Evolutionary conservation across 768 basidiomycete genomes (phyloP), one percentile per base, ranked within the genome.

Genomic region (Leccinum broughii): DNA sequence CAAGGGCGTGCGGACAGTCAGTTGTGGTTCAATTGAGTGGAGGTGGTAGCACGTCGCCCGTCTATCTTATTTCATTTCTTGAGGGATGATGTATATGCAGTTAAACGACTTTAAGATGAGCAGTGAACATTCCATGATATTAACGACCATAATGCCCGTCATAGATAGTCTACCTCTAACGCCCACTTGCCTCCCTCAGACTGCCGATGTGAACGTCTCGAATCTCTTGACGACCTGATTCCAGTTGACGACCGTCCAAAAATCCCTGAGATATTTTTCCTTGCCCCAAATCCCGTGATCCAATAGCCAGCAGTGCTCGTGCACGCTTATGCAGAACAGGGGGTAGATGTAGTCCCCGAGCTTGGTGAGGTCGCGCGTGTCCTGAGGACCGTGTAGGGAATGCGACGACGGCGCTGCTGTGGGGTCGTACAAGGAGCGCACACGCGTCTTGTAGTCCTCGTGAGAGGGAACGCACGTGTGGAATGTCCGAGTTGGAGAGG

Each of bases 281-380:
- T 92, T 91, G 26, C 94, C 93, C 91, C 92, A 94, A 5, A 96
- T 83, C 5, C 93, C 93, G 64, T 89, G 93, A 41, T 90, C 91
- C 22, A 89, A 87, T 68, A 96, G 79, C 92, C 93, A 96, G 28
- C 89, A 88, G 65, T 93, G 93, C 72, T 94, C 92, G 65, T 93
- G 84, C 5, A 92, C 83, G 48, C 87, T 86, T 54, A 94, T 69
- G 62, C 89, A 91, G 72, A 93, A 86, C 57, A 95, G 71, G 22
- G 93, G 93, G 69, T 80, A 86, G 44, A 95, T 73, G 14, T 77
- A 76, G 34, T 83, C 80, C 34, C 87, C 89, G 20, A 79, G 64
- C 5, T 58, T 60, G 35, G 64, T 57, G 44, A 74, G 57, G 72
- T 70, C 51, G 66, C 63, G 61, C 55, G 61, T 51, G 67, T 72